phyloP scores from a whole-genome alignment of 768 basidiomycete species.

The Holtermanniella nyarrowii region DNA sequence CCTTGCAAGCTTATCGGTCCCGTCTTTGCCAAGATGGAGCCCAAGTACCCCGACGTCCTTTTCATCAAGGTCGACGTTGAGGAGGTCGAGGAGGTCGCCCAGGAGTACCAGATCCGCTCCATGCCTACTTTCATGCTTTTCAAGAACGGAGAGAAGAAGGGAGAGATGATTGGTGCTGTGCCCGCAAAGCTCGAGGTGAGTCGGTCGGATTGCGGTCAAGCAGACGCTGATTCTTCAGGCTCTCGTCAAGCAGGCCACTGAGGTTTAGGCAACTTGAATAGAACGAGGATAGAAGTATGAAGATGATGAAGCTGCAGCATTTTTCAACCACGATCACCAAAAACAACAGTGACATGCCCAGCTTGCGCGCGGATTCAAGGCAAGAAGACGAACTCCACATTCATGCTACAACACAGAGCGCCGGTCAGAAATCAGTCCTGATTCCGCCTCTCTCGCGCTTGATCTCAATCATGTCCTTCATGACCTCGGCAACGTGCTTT shows the following conservation, averaged over 20 bases:
- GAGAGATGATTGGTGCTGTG: slow-evolving; percentile 38
- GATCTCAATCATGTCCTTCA: too few species aligned
- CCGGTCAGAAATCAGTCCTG: too few species aligned
- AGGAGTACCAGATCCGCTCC: slow-evolving; percentile 33
- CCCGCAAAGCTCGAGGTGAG: slow-evolving; percentile 38
- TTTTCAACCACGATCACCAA: too few species aligned
- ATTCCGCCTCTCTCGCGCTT: too few species aligned
- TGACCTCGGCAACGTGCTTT: slow-evolving; percentile 49
- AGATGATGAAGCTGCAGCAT: too few species aligned
- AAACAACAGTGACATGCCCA: too few species aligned
- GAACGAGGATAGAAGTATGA: too few species aligned
- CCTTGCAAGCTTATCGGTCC: slow-evolving; percentile 42
- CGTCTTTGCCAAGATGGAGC: slow-evolving; percentile 38
- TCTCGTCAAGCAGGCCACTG: neutral
- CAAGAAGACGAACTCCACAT: too few species aligned
- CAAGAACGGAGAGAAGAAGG: slow-evolving; percentile 38
- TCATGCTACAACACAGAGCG: too few species aligned
- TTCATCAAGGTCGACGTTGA: slow-evolving; percentile 44
- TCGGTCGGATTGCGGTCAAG: neutral
- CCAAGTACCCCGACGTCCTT: slow-evolving; percentile 29
- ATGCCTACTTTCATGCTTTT: slow-evolving; percentile 45
- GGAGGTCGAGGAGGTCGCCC: slow-evolving; percentile 36
- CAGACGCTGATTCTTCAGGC: neutral
- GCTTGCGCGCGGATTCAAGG: too few species aligned
- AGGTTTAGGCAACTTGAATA: too few species aligned